These are phyloP conservation scores for Taxillus chinensis DNA, from an alignment of 164 flowering plant genomes.

Conservation along the genomic window DNA sequence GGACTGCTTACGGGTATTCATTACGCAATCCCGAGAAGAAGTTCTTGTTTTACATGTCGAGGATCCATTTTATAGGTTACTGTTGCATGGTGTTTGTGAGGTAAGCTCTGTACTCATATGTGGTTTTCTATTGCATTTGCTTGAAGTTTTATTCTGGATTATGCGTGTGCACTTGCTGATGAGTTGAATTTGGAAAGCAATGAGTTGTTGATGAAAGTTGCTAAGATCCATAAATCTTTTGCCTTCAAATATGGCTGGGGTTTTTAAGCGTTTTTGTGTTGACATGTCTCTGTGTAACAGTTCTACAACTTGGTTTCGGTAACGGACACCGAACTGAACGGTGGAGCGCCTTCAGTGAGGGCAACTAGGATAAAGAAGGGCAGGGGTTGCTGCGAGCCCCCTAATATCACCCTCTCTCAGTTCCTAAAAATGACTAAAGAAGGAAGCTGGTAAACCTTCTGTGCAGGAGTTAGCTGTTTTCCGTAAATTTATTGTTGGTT, in stretches of 20 bases:
- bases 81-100: conserved; percentile 95
- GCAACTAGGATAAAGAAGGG: conserved; percentile 57
- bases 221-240: too few species aligned
- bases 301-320: conserved; percentile 71
- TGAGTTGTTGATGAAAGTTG: too few species aligned
- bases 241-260: too few species aligned
- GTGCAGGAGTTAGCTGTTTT: too few species aligned
- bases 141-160: too few species aligned
- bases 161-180: too few species aligned
- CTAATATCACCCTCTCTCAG: conserved; percentile 51
- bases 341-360: conserved; percentile 22
- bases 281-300: conserved; percentile 28
- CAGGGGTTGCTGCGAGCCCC: conserved; percentile 29
- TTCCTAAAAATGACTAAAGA: conserved; percentile 77
- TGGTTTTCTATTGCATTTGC: too few species aligned
- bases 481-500: too few species aligned
- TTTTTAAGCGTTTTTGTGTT: too few species aligned
- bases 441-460: conserved; percentile 40
- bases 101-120: conserved; percentile 20
- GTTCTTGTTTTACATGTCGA: conserved; percentile 51
- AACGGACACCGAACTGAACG: conserved; percentile 32
- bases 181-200: too few species aligned
- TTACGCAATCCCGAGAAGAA: conserved; percentile 41
- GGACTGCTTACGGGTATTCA: conserved; percentile 53
- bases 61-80: conserved; percentile 77